Percentiles rank a stretch among this genome's conserved stretches.
Conservation (phyloP, 345 rosid species). For the Corchorus capsularis region DNA sequence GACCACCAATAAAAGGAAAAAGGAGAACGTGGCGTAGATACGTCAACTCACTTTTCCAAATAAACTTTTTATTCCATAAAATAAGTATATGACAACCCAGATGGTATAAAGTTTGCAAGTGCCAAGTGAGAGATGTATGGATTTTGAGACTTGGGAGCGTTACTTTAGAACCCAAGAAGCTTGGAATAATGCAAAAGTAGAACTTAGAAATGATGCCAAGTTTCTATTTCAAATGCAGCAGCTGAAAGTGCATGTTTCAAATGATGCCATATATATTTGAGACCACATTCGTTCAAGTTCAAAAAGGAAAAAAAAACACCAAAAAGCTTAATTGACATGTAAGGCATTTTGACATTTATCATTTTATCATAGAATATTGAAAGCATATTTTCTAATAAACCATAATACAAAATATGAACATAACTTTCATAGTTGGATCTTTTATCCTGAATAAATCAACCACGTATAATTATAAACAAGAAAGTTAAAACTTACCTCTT, state of each 20-base stretch:
- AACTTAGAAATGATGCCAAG: not conserved
- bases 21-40: too few species aligned
- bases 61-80: too few species aligned
- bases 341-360: not conserved
- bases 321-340: not conserved
- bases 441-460: too few species aligned
- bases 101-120: constrained; percentile 25
- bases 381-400: too few species aligned
- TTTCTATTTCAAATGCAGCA: not conserved
- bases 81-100: constrained; percentile 11
- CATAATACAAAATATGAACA: too few species aligned
- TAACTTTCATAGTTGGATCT: too few species aligned
- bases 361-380: not conserved
- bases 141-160: not conserved
- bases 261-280: not conserved
- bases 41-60: too few species aligned
- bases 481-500: too few species aligned
- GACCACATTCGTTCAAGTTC: constrained; percentile 18
- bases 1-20: too few species aligned
- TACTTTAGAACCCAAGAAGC: constrained; percentile 39
- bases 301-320: constrained; percentile 9
- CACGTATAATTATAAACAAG: too few species aligned
- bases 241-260: constrained; percentile 5
- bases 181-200: constrained; percentile 25
- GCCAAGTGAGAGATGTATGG: not conserved